Percentiles rank a stretch among this genome's conserved stretches.
These are phyloP conservation scores for Penicillium ucsense DNA, from an alignment of 495 filamentous ascomycete genomes.

Conservation along the genomic window DNA sequence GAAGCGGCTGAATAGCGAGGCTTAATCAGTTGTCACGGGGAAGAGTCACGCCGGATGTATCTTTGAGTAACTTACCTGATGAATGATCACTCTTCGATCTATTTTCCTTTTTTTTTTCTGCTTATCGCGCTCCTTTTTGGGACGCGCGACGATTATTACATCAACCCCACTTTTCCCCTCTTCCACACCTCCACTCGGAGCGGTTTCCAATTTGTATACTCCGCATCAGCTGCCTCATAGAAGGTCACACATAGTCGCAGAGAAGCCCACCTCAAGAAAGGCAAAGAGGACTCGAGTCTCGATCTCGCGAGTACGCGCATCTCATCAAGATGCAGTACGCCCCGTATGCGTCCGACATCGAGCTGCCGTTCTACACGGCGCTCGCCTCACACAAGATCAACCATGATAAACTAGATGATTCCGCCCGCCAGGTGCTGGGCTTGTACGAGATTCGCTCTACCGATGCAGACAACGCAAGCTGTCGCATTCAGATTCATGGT, in stretches of 20 bases:
- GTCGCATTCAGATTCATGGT: slow-evolving; percentile 79
- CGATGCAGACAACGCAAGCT: slow-evolving; percentile 59
- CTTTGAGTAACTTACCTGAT: too few relatives aligned
- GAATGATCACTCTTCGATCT: too few relatives aligned
- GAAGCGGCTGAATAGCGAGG: too few relatives aligned
- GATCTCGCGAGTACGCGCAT: not conserved
- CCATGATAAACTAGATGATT: slow-evolving; percentile 91
- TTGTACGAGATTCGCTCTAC: slow-evolving; percentile 73
- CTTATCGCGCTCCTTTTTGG: slow-evolving; percentile 1
- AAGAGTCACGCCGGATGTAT: slow-evolving; percentile 2
- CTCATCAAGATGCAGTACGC: slow-evolving; percentile 50
- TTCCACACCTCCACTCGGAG: not conserved
- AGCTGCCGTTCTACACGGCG: slow-evolving; percentile 86
- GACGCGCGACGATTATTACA: slow-evolving; percentile 4
- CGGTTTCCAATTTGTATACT: not conserved
- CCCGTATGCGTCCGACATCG: slow-evolving; percentile 86
- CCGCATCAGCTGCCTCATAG: not conserved
- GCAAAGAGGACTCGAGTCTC: too few relatives aligned
- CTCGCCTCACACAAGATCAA: slow-evolving; percentile 87
- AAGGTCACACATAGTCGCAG: not conserved
- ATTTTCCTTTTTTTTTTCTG: not conserved
- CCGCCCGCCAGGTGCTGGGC: slow-evolving; percentile 75
- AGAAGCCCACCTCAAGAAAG: too few relatives aligned
- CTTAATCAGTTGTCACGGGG: slow-evolving; percentile 1
- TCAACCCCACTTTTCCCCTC: slow-evolving; percentile 5